Evolutionary conservation across 768 basidiomycete genomes (phyloP).

Genomic region (Termitomyces sp.): DNA sequence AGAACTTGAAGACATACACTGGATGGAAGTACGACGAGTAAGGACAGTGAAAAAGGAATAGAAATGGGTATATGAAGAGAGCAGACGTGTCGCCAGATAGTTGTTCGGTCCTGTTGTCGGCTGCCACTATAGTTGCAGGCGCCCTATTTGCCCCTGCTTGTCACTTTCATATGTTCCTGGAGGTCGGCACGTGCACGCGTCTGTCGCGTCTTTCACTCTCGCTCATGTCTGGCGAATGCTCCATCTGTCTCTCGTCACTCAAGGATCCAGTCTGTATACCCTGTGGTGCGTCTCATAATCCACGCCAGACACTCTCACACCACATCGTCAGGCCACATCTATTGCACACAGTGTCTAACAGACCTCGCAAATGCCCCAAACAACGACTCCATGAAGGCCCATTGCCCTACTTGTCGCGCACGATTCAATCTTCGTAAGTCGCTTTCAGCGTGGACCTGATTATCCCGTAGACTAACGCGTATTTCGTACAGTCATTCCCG

Average conservation of each 20-base stretch:
- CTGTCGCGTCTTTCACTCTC: neutral
- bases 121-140: neutral
- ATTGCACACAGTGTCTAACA: slow-evolving; percentile 56
- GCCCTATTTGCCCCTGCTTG: slow-evolving; percentile 2
- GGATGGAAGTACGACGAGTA: slow-evolving; percentile 7
- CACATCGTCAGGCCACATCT: slow-evolving; percentile 51
- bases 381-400: slow-evolving; percentile 31
- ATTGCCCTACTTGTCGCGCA: slow-evolving; percentile 58
- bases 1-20: slow-evolving; percentile 36
- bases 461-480: neutral
- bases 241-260: slow-evolving; percentile 52
- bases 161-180: neutral
- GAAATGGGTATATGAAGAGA: slow-evolving; percentile 1
- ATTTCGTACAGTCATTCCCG: slow-evolving; percentile 34
- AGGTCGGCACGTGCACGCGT: neutral
- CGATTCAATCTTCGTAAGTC: slow-evolving; percentile 50
- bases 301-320: neutral
- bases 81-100: neutral
- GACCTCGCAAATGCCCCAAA: slow-evolving; percentile 33
- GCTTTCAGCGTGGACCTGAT: neutral
- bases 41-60: slow-evolving; percentile 10
- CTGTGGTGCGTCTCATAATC: slow-evolving; percentile 46
- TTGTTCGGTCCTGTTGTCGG: neutral
- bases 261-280: slow-evolving; percentile 57
- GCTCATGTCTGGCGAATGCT: slow-evolving; percentile 36